phyloP scores from a whole-genome alignment of 495 filamentous ascomycete species.

The Penicillium daleae region DNA sequence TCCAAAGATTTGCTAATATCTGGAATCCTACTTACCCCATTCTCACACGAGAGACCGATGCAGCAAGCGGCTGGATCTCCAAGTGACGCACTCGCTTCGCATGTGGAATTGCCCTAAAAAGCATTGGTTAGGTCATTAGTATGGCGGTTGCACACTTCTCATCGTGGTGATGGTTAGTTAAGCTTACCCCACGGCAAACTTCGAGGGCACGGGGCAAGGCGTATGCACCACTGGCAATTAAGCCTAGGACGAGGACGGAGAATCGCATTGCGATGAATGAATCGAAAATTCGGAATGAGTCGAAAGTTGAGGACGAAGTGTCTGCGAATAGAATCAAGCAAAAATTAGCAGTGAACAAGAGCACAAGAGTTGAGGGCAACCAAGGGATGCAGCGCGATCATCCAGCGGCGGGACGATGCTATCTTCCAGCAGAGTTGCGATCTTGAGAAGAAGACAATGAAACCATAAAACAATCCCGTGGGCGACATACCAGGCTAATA shows the following conservation, averaged over 20 bases:
- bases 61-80: slow-evolving; percentile 16
- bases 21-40: slow-evolving; percentile 11
- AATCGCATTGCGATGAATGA: slow-evolving; percentile 25
- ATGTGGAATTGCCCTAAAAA: slow-evolving; percentile 6
- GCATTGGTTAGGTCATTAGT: not conserved
- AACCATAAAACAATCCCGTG: not conserved
- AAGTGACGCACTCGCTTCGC: slow-evolving; percentile 3
- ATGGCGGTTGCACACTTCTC: not conserved
- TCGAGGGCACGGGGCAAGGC: slow-evolving; percentile 22
- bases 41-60: slow-evolving; percentile 13
- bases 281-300: not conserved
- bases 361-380: not conserved
- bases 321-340: not conserved
- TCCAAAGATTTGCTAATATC: not conserved
- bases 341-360: not conserved
- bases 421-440: not conserved
- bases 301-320: not conserved
- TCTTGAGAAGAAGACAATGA: not conserved
- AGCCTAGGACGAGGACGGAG: slow-evolving; percentile 20
- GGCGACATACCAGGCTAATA: not conserved
- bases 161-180: not conserved
- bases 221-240: slow-evolving; percentile 22
- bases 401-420: not conserved
- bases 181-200: slow-evolving; percentile 17
- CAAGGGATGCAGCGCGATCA: slow-evolving; percentile 4